Conservation (phyloP, 306 rosid species). For the Lablab purpureus region DNA sequence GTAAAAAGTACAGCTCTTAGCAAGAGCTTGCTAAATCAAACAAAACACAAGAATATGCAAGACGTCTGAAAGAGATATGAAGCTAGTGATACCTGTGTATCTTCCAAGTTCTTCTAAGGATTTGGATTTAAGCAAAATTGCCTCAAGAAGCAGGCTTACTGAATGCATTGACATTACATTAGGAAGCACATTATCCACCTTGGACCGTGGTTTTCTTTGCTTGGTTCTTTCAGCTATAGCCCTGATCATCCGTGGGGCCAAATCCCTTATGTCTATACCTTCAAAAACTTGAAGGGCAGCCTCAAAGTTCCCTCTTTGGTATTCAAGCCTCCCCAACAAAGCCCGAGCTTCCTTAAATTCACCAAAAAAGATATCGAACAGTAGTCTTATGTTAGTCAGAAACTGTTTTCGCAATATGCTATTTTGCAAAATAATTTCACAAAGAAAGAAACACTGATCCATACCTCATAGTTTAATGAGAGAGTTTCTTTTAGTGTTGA, state of each 20-base stretch:
- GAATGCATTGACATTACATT: constrained; percentile 92
- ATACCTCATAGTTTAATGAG: constrained; percentile 92
- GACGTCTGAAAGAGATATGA: constrained; percentile 29
- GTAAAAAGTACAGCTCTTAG: constrained; percentile 22
- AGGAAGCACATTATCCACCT: constrained; percentile 58
- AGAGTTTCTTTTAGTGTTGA: constrained; percentile 91
- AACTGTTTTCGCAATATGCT: background rate
- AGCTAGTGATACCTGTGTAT: constrained; percentile 58
- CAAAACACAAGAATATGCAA: constrained; percentile 30
- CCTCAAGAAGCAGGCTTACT: constrained; percentile 91
- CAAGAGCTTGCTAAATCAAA: constrained; percentile 31
- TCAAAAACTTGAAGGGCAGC: constrained; percentile 94
- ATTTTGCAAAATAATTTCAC: background rate
- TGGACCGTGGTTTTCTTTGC: constrained; percentile 63
- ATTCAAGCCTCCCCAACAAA: constrained; percentile 94
- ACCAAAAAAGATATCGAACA: constrained; percentile 15
- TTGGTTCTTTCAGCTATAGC: constrained; percentile 72
- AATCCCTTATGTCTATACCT: constrained; percentile 74
- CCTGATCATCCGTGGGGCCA: constrained; percentile 77
- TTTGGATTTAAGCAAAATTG: constrained; percentile 86
- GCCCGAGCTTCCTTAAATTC: constrained; percentile 91
- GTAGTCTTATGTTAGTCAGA: background rate
- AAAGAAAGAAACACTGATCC: constrained; percentile 13
- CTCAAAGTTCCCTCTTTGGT: constrained; percentile 86
- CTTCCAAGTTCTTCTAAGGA: constrained; percentile 80